Evolutionary conservation across 805 yeast species (phyloP), one percentile per base, ranked within the genome.

Genomic region (Kluyveromyces nonfermentans): DNA sequence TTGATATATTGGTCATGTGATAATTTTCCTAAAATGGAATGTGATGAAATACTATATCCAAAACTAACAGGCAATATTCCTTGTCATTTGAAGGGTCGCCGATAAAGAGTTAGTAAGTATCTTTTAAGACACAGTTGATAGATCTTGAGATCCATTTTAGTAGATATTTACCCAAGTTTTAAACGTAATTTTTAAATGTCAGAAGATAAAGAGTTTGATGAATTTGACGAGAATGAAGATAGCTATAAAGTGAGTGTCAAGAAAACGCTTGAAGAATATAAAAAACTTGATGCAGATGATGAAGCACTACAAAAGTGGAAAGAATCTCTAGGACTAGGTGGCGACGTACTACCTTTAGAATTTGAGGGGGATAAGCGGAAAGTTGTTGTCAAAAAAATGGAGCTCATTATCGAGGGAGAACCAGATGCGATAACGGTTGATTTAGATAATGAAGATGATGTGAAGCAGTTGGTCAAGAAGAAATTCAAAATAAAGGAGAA

Each of bases 291-390:
- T 59, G 90, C 90, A 10, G 84, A 87, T 54, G 97, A 88, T 61
- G 96, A 86, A 64, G 82, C 94, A 15, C 71, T 88, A 50, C 85
- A 82, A 49, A 85, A 85, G 63, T 88, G 97, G 97, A 89, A 89
- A 63, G 85, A 80, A 45, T 84, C 95, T 1, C 68, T 88, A 28
- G 97, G 97, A 0, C 68, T 88, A 46, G 65, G 78, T 41, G 72
- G 78, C 8, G 80, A 78, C 47, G 60, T 78, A 3, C 69, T 78
- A 50, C 89, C 85, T 12, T 79, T 79, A 21, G 78, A 73, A 41
- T 62, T 51, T 45, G 74, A 85, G 4, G 84, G 81, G 22, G 95
- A 86, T 60, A 71, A 70, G 40, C 74, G 96, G 45, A 75, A 76
- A 51, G 95, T 88, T 18, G 95, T 88, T 9, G 75, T 88, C 42